Conservation (phyloP, 768 basidiomycete genomes). For the Boletus tomentosulus region DNA sequence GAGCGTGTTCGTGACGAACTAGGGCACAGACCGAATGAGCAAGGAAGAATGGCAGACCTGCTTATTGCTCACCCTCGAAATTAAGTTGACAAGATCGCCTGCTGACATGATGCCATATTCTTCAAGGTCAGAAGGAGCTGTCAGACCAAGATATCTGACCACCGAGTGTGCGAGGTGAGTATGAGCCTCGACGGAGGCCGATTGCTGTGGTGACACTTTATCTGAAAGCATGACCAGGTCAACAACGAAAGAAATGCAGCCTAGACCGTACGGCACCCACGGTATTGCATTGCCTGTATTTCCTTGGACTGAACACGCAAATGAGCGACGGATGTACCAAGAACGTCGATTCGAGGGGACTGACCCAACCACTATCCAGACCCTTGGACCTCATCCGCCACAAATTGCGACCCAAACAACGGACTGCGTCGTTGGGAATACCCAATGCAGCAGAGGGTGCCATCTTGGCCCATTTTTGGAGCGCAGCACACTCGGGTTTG, state of each 20-base stretch:
- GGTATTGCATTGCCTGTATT: conserved; percentile 70
- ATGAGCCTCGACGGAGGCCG: conserved; percentile 50
- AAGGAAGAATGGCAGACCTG: not conserved
- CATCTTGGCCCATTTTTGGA: conserved; percentile 52
- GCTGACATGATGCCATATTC: conserved; percentile 54
- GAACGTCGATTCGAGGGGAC: conserved; percentile 16
- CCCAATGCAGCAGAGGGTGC: conserved; percentile 45
- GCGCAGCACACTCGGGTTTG: conserved; percentile 71
- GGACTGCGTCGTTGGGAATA: conserved; percentile 72
- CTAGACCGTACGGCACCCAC: conserved; percentile 40
- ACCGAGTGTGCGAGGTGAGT: conserved; percentile 71
- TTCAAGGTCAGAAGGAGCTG: conserved; percentile 54
- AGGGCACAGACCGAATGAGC: not conserved
- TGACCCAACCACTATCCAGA: conserved; percentile 52
- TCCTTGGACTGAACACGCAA: conserved; percentile 47
- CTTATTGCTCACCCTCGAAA: conserved; percentile 56
- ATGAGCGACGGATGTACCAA: not conserved
- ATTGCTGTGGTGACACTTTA: conserved; percentile 44
- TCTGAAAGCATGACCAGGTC: conserved; percentile 39
- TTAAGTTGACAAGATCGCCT: conserved; percentile 62
- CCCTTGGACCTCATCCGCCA: conserved; percentile 61
- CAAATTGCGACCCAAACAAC: conserved; percentile 73
- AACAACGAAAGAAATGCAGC: not conserved
- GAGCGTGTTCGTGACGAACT: conserved; percentile 94
- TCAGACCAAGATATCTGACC: conserved; percentile 63